These are phyloP conservation scores for Naematelia aurantialba DNA, from an alignment of 768 basidiomycete species.

Conservation along the genomic window DNA sequence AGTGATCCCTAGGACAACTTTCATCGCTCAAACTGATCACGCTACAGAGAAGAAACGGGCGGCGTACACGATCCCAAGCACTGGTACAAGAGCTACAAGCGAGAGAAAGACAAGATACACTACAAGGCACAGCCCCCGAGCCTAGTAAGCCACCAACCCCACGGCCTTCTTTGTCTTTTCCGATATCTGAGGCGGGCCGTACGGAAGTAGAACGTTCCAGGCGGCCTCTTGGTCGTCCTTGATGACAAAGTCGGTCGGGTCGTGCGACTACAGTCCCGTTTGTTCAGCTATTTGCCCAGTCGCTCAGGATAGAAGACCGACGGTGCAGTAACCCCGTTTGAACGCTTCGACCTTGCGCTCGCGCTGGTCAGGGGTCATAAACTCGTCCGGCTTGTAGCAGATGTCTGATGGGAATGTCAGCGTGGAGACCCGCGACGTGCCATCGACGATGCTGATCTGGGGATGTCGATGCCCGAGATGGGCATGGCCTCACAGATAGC, in stretches of 20 bases:
- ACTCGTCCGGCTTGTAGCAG: constrained; percentile 33
- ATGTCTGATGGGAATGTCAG: constrained; percentile 18
- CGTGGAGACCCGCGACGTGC: background rate
- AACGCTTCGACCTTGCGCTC: constrained; percentile 25
- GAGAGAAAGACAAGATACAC: no score
- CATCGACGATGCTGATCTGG: constrained; percentile 1
- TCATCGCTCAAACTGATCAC: no score
- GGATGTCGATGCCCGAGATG: constrained; percentile 3
- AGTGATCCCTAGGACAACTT: no score
- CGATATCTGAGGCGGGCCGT: constrained; percentile 19
- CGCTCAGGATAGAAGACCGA: no score
- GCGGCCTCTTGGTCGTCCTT: constrained; percentile 17
- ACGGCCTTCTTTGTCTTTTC: constrained; percentile 25
- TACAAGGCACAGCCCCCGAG: no score
- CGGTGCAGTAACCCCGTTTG: constrained; percentile 26
- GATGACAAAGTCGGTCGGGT: constrained; percentile 23
- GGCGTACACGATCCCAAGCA: no score
- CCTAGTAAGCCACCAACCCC: constrained; percentile 24
- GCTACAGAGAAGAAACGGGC: no score
- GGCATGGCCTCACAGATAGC: constrained; percentile 24
- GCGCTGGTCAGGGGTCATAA: constrained; percentile 11
- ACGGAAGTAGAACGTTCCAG: constrained; percentile 27
- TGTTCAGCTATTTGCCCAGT: background rate
- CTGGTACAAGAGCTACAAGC: background rate
- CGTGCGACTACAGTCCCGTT: constrained; percentile 18